phyloP scores from a whole-genome alignment of 345 rosid species.

The Hevea brasiliensis region DNA sequence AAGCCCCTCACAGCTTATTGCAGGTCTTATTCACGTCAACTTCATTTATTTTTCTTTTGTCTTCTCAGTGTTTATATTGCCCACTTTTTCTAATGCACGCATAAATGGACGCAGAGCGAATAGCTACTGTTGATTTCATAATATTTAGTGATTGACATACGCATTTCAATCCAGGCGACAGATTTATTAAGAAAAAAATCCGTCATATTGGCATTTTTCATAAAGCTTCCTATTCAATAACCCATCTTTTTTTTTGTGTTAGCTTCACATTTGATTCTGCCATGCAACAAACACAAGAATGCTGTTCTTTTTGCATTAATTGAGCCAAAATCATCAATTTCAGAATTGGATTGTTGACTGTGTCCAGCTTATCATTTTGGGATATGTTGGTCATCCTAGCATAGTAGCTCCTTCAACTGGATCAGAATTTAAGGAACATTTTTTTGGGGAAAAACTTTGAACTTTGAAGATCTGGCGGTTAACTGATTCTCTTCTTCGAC shows the following conservation, averaged over 20 bases:
- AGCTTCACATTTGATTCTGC: background rate
- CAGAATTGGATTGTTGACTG: background rate
- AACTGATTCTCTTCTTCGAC: background rate
- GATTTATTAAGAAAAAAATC: background rate
- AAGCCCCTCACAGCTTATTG: constrained; percentile 83
- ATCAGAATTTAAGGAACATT: background rate
- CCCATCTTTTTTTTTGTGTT: background rate
- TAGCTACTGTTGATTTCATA: background rate
- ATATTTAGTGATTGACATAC: too few relatives aligned
- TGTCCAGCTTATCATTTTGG: background rate
- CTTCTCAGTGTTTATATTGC: too few relatives aligned
- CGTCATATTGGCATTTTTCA: background rate
- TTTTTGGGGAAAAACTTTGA: background rate
- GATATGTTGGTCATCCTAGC: background rate
- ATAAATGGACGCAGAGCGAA: too few relatives aligned
- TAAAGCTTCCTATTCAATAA: too few relatives aligned
- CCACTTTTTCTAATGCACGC: too few relatives aligned
- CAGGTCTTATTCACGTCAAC: constrained; percentile 46
- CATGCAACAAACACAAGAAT: background rate
- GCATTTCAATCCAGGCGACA: background rate
- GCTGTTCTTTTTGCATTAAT: background rate
- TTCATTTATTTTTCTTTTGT: background rate
- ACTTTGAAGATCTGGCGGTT: background rate
- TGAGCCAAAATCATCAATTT: background rate
- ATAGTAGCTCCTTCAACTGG: background rate